These are phyloP conservation scores for Croton setiger DNA, from an alignment of 441 rosid genomes.

Conservation along the genomic window DNA sequence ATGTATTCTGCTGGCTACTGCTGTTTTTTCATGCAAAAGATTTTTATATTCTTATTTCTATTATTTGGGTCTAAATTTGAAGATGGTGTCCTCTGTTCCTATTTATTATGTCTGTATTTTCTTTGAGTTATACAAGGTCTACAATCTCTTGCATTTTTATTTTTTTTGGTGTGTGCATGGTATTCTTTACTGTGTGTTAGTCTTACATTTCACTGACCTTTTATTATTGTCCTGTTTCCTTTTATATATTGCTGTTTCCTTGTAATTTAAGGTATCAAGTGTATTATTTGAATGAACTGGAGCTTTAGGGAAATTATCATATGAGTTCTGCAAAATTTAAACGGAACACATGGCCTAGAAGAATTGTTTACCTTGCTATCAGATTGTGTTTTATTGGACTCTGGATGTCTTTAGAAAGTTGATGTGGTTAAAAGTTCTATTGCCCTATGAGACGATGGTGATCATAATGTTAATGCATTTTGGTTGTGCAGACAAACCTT, in stretches of 20 bases:
- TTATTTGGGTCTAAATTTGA: background rate
- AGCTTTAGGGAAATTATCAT: background rate
- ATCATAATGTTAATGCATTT: background rate
- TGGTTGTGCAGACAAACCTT: background rate
- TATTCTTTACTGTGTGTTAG: background rate
- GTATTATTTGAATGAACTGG: background rate
- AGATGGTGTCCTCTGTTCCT: background rate
- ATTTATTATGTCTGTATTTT: too few relatives aligned
- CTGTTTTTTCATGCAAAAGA: constrained; percentile 9
- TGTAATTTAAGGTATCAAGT: background rate
- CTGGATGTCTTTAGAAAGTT: background rate
- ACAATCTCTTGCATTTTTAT: background rate
- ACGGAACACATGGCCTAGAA: background rate
- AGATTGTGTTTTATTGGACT: background rate
- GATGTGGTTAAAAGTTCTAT: background rate
- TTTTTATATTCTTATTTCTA: background rate
- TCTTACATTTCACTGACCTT: background rate
- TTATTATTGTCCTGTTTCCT: background rate
- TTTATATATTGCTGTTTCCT: background rate
- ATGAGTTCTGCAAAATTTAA: background rate
- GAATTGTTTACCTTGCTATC: background rate
- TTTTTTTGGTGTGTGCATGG: background rate
- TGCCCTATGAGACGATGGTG: background rate
- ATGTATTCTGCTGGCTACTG: background rate
- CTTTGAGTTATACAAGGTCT: background rate